Evolutionary conservation across 2,329 filamentous ascomycete genomes (phyloP), one percentile per base, ranked within the genome.

Genomic region (Aureobasidium leucospermi): DNA sequence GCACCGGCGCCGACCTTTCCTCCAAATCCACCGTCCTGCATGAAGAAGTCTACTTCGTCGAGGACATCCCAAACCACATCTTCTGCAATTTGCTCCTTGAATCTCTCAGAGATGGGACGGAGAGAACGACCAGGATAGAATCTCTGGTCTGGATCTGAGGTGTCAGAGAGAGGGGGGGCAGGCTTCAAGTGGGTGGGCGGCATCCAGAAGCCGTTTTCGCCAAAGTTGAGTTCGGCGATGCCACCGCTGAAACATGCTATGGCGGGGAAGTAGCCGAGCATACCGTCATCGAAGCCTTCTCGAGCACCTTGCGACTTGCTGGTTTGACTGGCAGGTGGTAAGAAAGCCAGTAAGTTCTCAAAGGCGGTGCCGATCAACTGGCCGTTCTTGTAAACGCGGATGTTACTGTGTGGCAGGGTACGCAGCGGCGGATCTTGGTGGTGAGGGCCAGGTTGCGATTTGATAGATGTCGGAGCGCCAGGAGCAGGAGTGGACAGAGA

Each of bases 341-440:
- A 78, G 74, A 99, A 99, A 3, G 91, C 86, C 29, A 96, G 83
- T 1, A 99, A 82, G 65, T 95, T 85, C 60, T 88, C 88, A 70
- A 96, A 99, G 0, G 93, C 85, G 0, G 89, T 92, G 19, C 95
- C 95, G 74, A 96, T 86, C 38, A 87, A 79, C 38, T 86, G 81
- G 4, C 94, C 94, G 67, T 99, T 99, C 71, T 96, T 96, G 80
- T 94, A 97, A 43, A 97, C 80, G 62, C 87, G 89, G 69, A 99
- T 92, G 66, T 83, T 85, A 2, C 90, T 96, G 57, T 89, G 85
- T 0, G 95, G 94, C 3, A 97, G 78, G 1, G 91, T 96, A 48
- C 93, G 86, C 23, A 97, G 78, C n/a, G 88, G 83, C 0, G 90
- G 83, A 11, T 83, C 76, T 3, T 83, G 78, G 69, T 94, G 91